Conservation (phyloP, 345 rosid species). For the Syzygium aromaticum region DNA sequence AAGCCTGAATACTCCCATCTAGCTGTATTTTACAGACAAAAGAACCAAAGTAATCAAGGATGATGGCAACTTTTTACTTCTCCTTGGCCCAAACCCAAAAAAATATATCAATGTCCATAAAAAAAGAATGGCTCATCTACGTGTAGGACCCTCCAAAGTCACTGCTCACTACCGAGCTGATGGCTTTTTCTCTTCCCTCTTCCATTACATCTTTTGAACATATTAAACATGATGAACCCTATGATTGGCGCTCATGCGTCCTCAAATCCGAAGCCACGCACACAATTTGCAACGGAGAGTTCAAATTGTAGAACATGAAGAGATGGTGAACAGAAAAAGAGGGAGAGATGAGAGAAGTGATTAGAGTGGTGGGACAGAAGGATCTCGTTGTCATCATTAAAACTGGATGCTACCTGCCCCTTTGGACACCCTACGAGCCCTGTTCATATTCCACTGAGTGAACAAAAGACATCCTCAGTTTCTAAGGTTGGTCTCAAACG, state of each 20-base stretch:
- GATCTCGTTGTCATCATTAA: constrained; percentile 36
- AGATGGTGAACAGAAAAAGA: not conserved
- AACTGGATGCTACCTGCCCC: constrained; percentile 14
- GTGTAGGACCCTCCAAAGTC: not conserved
- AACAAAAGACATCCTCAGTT: not conserved
- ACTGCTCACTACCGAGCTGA: not conserved
- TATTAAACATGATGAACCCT: constrained; percentile 3
- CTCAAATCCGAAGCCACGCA: not conserved
- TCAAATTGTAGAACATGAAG: not conserved
- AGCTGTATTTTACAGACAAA: not conserved
- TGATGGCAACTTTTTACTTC: not conserved
- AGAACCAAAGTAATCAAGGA: not conserved
- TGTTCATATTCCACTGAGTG: not conserved
- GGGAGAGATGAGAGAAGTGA: not conserved
- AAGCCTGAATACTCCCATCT: not conserved
- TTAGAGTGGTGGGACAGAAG: constrained; percentile 20
- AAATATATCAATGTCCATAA: not conserved
- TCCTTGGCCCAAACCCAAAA: not conserved
- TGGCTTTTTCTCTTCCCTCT: not conserved
- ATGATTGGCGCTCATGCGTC: constrained; percentile 6
- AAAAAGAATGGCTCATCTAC: not conserved
- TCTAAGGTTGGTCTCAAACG: not conserved
- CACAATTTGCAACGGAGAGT: not conserved
- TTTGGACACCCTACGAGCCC: not conserved
- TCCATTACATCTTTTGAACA: not conserved